Percentiles rank a stretch among this genome's conserved stretches.
Conservation (phyloP, 192 early-diverging fungal genomes). For the Allomyces macrogynus region DNA sequence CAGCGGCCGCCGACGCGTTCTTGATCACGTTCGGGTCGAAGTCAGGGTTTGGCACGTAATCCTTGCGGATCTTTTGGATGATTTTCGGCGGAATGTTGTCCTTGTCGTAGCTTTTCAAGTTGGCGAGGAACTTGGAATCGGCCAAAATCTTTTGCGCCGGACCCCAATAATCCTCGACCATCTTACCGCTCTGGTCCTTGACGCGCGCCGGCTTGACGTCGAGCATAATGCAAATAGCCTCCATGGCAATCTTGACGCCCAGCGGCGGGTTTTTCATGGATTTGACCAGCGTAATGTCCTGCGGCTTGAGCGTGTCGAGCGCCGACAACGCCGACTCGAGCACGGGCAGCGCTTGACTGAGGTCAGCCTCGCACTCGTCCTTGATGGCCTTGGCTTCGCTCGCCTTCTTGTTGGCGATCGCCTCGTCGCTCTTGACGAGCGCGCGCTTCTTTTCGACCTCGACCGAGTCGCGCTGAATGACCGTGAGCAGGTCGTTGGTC, state of each 20-base stretch:
- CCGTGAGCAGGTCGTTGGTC: conserved; percentile 86
- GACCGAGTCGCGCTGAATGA: conserved; percentile 85
- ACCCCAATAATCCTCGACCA: conserved; percentile 69
- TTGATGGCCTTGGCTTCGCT: conserved; percentile 53
- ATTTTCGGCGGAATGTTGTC: conserved; percentile 50
- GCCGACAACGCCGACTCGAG: conserved; percentile 81
- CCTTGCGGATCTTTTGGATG: conserved; percentile 62
- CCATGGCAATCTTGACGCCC: conserved; percentile 90
- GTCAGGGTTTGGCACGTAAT: conserved; percentile 62
- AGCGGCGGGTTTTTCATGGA: conserved; percentile 92
- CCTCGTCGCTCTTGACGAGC: conserved; percentile 56
- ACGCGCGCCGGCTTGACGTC: conserved; percentile 66
- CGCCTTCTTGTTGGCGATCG: conserved; percentile 49
- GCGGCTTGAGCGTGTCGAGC: conserved; percentile 86
- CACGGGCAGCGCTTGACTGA: conserved; percentile 87
- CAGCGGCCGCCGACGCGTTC: conserved; percentile 91
- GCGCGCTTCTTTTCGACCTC: conserved; percentile 76
- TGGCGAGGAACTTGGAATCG: conserved; percentile 89
- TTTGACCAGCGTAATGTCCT: conserved; percentile 88
- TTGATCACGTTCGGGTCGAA: conserved; percentile 93
- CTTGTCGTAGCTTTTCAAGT: conserved; percentile 89
- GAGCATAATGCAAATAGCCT: conserved; percentile 88
- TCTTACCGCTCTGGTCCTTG: conserved; percentile 37
- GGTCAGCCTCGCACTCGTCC: conserved; percentile 58
- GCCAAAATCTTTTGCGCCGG: conserved; percentile 69